Percentiles rank a stretch among this genome's conserved stretches.
phyloP scores from a whole-genome alignment of 768 basidiomycete species.

The Hortiboletus flavorubellus region DNA sequence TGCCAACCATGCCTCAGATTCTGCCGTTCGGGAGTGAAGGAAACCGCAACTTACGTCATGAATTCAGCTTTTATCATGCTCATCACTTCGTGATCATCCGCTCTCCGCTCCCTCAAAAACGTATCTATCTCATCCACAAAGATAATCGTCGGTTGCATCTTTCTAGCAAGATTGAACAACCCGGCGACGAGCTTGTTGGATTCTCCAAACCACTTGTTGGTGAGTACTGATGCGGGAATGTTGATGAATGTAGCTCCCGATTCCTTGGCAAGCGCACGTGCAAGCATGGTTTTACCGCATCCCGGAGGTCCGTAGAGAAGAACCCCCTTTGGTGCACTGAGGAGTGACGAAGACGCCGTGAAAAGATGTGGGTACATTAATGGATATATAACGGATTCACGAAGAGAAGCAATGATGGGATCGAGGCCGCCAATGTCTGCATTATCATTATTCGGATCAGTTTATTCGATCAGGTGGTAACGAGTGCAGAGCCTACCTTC shows the following conservation, averaged over 20 bases:
- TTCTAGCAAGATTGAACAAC: slow-evolving; percentile 88
- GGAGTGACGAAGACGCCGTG: slow-evolving; percentile 71
- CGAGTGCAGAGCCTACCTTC: slow-evolving; percentile 44
- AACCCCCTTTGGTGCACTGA: slow-evolving; percentile 93
- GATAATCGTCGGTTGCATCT: slow-evolving; percentile 93
- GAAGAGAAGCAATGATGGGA: slow-evolving; percentile 80
- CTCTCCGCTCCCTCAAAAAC: slow-evolving; percentile 82
- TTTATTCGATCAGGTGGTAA: not conserved
- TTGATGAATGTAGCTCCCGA: slow-evolving; percentile 97
- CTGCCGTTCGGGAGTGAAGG: not conserved
- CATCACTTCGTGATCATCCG: slow-evolving; percentile 94
- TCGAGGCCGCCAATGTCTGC: slow-evolving; percentile 93
- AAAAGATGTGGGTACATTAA: slow-evolving; percentile 89
- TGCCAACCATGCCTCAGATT: not conserved
- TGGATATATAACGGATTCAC: slow-evolving; percentile 95
- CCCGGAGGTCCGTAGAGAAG: slow-evolving; percentile 95
- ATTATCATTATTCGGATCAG: slow-evolving; percentile 9
- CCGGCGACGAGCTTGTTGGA: slow-evolving; percentile 95
- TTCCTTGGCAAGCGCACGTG: slow-evolving; percentile 96
- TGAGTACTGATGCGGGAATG: slow-evolving; percentile 68
- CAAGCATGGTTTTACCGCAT: slow-evolving; percentile 99
- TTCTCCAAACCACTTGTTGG: slow-evolving; percentile 85
- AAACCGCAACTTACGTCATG: slow-evolving; percentile 64
- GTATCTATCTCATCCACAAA: slow-evolving; percentile 99
- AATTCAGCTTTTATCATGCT: slow-evolving; percentile 99